Percentiles rank a stretch among this genome's conserved stretches.
phyloP scores from a whole-genome alignment of 129 eudicot genomes.

The Oenanthe sinensis region DNA sequence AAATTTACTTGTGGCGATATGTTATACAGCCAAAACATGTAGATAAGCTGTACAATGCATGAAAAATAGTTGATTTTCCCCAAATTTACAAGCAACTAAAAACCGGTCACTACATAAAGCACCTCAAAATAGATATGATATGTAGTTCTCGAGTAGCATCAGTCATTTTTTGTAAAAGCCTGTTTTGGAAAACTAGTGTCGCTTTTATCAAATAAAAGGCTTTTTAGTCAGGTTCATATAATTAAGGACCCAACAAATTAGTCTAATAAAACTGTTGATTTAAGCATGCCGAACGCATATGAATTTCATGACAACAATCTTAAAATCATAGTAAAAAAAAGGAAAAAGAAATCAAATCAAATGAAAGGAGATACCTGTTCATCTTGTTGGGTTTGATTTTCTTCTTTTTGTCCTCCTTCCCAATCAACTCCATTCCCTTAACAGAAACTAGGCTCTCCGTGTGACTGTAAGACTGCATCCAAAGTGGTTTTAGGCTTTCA shows the following conservation, averaged over 20 bases:
- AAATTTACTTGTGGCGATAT: neutral
- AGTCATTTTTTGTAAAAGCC: neutral
- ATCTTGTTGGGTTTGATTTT: neutral
- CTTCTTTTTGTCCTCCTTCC: neutral
- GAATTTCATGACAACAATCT: neutral
- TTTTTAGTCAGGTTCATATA: neutral
- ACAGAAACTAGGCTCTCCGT: constrained; percentile 4
- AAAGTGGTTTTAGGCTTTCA: neutral
- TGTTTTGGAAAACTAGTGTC: neutral
- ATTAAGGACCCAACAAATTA: neutral
- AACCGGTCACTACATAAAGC: neutral
- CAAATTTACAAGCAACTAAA: neutral
- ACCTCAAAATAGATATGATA: neutral
- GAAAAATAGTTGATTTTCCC: neutral
- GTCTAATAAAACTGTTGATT: neutral
- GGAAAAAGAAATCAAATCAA: neutral
- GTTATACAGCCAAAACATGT: neutral
- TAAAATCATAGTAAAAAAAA: neutral
- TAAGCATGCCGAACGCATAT: neutral
- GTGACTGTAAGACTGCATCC: constrained; percentile 3
- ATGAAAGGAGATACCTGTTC: neutral
- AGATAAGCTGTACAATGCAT: neutral
- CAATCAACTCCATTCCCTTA: neutral
- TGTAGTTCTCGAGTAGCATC: neutral
- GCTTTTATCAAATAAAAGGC: neutral